These are phyloP conservation scores for Rhizopus microsporus DNA, from an alignment of 371 early-diverging fungal species.

Conservation along the genomic window DNA sequence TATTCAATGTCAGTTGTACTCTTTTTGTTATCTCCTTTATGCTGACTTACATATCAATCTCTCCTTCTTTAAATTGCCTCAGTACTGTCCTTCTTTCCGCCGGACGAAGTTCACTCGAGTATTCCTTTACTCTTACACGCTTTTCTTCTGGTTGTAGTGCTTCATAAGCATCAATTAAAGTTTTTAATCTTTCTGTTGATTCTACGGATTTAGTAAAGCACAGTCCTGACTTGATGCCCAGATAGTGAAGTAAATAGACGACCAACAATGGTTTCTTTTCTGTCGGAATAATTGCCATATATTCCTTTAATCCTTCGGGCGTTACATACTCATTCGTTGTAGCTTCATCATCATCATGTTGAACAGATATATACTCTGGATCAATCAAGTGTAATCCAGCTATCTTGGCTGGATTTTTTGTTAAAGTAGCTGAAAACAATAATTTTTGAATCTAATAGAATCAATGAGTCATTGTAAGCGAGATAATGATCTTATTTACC, in stretches of 20 bases:
- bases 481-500: constrained; percentile 26
- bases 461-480: background rate
- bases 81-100: constrained; percentile 68
- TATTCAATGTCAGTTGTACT: constrained; percentile 9
- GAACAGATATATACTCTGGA: constrained; percentile 74
- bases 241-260: constrained; percentile 73
- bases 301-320: constrained; percentile 71
- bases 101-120: constrained; percentile 81
- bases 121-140: constrained; percentile 66
- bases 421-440: constrained; percentile 92
- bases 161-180: constrained; percentile 66
- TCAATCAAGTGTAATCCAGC: constrained; percentile 78
- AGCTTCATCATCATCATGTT: constrained; percentile 41
- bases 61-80: constrained; percentile 68
- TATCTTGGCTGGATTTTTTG: constrained; percentile 90
- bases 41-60: constrained; percentile 58
- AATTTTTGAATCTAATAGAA: constrained; percentile 72
- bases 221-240: constrained; percentile 67
- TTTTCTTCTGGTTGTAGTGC: constrained; percentile 26
- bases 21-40: background rate
- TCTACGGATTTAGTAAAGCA: constrained; percentile 91
- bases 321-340: constrained; percentile 55
- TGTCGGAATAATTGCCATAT: constrained; percentile 61
- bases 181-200: constrained; percentile 75
- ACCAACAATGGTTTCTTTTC: constrained; percentile 77